A percentile compares a stretch with the other conserved stretches of the same genome.
These are phyloP conservation scores for Apiotrichum mycotoxinovorans DNA, from an alignment of 1,284 basidiomycete genomes.

Conservation along the genomic window DNA sequence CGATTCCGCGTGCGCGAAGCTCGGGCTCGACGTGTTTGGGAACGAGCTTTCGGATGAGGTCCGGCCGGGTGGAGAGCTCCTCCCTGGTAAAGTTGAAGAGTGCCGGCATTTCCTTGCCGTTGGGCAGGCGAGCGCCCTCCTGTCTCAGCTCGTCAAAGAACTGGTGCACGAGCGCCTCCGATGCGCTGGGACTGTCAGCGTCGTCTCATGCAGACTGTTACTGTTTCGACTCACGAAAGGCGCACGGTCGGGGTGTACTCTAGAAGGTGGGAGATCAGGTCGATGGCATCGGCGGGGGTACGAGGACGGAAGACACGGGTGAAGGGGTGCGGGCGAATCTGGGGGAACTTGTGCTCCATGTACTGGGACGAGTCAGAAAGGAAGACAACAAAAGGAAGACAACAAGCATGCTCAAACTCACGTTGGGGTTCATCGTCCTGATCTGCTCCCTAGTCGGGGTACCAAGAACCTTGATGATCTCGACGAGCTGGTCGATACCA, in stretches of 20 bases:
- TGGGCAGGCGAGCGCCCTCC: slow-evolving; percentile 89
- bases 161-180: slow-evolving; percentile 90
- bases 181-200: slow-evolving; percentile 53
- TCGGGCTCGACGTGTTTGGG: slow-evolving; percentile 84
- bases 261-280: slow-evolving; percentile 87
- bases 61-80: slow-evolving; percentile 93
- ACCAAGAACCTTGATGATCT: slow-evolving; percentile 99
- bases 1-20: slow-evolving; percentile 78
- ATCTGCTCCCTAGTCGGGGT: slow-evolving; percentile 98
- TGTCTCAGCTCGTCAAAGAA: slow-evolving; percentile 96
- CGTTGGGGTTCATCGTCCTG: slow-evolving; percentile 99
- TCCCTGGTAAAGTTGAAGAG: slow-evolving; percentile 96
- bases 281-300: slow-evolving; percentile 92
- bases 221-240: slow-evolving; percentile 59
- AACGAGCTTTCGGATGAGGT: slow-evolving; percentile 85
- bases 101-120: slow-evolving; percentile 89
- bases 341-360: slow-evolving; percentile 99
- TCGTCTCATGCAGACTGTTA: neutral
- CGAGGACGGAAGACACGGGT: slow-evolving; percentile 98
- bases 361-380: slow-evolving; percentile 56
- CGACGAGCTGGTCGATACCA: slow-evolving; percentile 99
- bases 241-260: slow-evolving; percentile 96
- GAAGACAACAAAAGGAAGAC: neutral
- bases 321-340: slow-evolving; percentile 97
- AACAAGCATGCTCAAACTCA: slow-evolving; percentile 21